Percentiles rank a stretch among this genome's conserved stretches.
phyloP scores from a whole-genome alignment of 2,329 filamentous ascomycete species.

The Epichloe sp. region DNA sequence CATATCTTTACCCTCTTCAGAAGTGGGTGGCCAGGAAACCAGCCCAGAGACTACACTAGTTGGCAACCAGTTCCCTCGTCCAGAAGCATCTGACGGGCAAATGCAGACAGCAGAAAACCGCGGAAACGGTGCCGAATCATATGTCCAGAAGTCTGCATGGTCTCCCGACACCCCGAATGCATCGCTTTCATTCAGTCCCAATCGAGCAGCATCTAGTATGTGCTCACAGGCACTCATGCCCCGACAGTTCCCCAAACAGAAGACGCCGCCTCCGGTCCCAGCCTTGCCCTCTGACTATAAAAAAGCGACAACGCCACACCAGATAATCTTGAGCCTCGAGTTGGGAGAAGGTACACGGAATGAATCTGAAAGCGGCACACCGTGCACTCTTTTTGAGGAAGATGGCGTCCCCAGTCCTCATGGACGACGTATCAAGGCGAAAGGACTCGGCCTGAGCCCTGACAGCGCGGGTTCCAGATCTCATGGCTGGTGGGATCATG shows the following conservation, averaged over 20 bases:
- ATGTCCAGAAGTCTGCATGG: constrained; percentile 35
- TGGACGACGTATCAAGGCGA: constrained; percentile 26
- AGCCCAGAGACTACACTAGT: constrained; percentile 37
- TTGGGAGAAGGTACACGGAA: constrained; percentile 18
- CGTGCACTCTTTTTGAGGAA: constrained; percentile 55
- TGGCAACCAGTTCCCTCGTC: constrained; percentile 19
- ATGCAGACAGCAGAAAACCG: background rate
- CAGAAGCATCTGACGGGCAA: background rate
- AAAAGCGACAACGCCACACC: constrained; percentile 17
- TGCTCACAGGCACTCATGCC: constrained; percentile 43
- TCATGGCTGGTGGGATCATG: constrained; percentile 66
- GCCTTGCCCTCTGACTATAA: constrained; percentile 35
- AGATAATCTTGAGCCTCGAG: constrained; percentile 25
- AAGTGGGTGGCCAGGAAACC: constrained; percentile 17
- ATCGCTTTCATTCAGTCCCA: constrained; percentile 25
- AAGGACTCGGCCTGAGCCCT: constrained; percentile 24
- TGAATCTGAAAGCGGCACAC: constrained; percentile 42
- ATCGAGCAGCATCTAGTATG: constrained; percentile 41
- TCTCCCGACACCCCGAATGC: constrained; percentile 48
- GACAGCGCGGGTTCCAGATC: constrained; percentile 44
- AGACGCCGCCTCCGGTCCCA: constrained; percentile 51
- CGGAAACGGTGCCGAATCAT: background rate
- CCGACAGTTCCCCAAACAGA: constrained; percentile 14
- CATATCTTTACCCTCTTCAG: constrained; percentile 45
- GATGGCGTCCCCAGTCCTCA: constrained; percentile 36